phyloP scores from a whole-genome alignment of 2,329 filamentous ascomycete genomes.

The Rosellinia necatrix region DNA sequence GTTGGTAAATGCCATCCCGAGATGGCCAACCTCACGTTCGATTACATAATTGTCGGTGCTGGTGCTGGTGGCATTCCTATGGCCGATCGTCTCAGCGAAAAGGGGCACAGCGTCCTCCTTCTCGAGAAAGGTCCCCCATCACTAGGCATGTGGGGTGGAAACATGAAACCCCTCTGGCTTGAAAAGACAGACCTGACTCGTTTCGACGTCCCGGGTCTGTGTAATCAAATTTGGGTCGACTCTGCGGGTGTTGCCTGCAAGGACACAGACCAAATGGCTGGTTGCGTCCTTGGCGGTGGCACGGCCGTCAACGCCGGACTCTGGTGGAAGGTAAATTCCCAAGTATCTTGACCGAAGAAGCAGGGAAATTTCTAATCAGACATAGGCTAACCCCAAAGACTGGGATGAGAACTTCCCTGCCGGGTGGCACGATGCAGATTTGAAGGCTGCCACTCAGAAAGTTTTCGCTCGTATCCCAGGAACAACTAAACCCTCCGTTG shows the following conservation, averaged over 20 bases:
- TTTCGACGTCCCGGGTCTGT: conserved; percentile 73
- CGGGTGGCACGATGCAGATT: conserved; percentile 71
- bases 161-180: conserved; percentile 59
- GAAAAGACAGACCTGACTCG: conserved; percentile 66
- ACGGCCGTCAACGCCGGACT: conserved; percentile 70
- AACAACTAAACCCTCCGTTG: conserved; percentile 66
- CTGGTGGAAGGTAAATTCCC: conserved; percentile 62
- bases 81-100: conserved; percentile 65
- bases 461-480: conserved; percentile 72
- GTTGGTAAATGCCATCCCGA: conserved; percentile 30
- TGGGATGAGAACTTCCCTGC: conserved; percentile 74
- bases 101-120: conserved; percentile 67
- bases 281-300: conserved; percentile 71
- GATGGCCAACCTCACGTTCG: conserved; percentile 51
- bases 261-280: conserved; percentile 75
- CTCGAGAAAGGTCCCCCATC: conserved; percentile 66
- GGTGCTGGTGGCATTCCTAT: conserved; percentile 64
- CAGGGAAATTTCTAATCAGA: background rate
- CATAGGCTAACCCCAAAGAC: conserved; percentile 63
- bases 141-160: conserved; percentile 66
- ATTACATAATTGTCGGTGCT: conserved; percentile 65
- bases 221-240: conserved; percentile 71
- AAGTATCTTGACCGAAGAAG: background rate
- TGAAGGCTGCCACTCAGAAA: conserved; percentile 60
- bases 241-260: conserved; percentile 67